Evolutionary conservation across 306 rosid species (phyloP).

Genomic region (Biancaea sappan): DNA sequence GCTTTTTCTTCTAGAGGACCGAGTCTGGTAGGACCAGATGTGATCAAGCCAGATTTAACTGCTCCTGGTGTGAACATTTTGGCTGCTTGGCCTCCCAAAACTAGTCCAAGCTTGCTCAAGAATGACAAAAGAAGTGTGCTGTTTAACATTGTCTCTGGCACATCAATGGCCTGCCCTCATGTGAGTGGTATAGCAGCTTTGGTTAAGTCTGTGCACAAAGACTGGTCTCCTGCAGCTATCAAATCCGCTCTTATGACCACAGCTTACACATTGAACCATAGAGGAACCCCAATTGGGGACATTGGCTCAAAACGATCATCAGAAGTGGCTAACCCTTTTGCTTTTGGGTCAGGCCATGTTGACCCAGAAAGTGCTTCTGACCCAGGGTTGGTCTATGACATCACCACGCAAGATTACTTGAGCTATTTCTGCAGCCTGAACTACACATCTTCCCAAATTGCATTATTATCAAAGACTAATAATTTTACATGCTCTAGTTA

Average conservation of each 20-base stretch:
- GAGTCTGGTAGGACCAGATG: slow-evolving; percentile 43
- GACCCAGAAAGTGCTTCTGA: slow-evolving; percentile 67
- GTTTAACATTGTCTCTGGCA: slow-evolving; percentile 71
- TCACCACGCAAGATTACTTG: slow-evolving; percentile 49
- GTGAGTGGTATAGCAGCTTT: slow-evolving; percentile 72
- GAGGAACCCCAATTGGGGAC: slow-evolving; percentile 48
- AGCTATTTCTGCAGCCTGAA: slow-evolving; percentile 63
- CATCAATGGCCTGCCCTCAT: slow-evolving; percentile 90
- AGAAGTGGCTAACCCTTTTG: slow-evolving; percentile 55
- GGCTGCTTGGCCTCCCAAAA: slow-evolving; percentile 72
- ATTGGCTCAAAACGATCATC: slow-evolving; percentile 32
- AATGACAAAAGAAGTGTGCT: slow-evolving; percentile 59
- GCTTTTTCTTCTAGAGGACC: slow-evolving; percentile 86
- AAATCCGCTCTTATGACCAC: slow-evolving; percentile 84
- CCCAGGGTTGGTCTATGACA: slow-evolving; percentile 72
- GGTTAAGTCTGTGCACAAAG: slow-evolving; percentile 51
- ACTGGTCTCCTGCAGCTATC: slow-evolving; percentile 72
- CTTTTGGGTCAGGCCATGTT: slow-evolving; percentile 75
- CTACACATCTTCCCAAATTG: slow-evolving; percentile 56
- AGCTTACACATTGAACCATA: slow-evolving; percentile 57
- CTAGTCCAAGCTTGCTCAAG: slow-evolving; percentile 47
- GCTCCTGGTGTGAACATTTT: slow-evolving; percentile 84
- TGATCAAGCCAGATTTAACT: slow-evolving; percentile 76
- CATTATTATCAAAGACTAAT: slow-evolving; percentile 48
- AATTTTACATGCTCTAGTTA: slow-evolving; percentile 46